Base-by-base conservation (phyloP, 305 asterid species). In the Andrographis paniculata region DNA sequence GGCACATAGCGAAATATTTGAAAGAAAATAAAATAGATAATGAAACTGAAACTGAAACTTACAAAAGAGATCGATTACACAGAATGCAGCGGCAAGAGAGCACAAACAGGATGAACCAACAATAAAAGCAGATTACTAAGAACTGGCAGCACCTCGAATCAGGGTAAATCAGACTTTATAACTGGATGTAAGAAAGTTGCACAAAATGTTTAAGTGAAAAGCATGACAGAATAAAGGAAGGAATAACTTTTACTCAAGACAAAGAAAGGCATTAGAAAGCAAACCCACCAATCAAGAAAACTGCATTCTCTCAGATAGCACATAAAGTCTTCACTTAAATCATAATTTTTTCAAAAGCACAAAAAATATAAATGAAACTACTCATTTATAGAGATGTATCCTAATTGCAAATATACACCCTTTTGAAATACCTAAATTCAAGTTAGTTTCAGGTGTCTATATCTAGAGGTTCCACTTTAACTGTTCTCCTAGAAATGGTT, bases 71-170 rank as follows among this genome's bases (percentile, higher is more conserved):
- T n/a, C n/a, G n/a, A n/a, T n/a, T n/a, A n/a, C n/a, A n/a, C n/a
- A n/a, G n/a, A n/a, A n/a, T n/a, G n/a, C n/a, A n/a, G n/a, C n/a
- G n/a, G n/a, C n/a, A 66, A 64, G 47, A 48, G 16, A 69, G 49
- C 62, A 75, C 73, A 65, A 56, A 76, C 65, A 69, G 66, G 52
- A 63, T 31, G 50, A 10, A 15, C 38, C 30, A 38, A 48, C 2
- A 52, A 57, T 55, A 51, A 48, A 22, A 51, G 55, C 24, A 48
- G 23, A 31, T 16, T 42, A 52, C 38, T 12, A 3, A 14, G 12
- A 33, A 33, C 1, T 3, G 12, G 12, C 6, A 33, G 12, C 7
- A 4, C 7, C 7, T 10, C 38, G 11, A 33, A 33, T 8, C 38
- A 1, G 12, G 12, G 12, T 7, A 33, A 33, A n/a, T n/a, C n/a